A percentile compares a stretch with the other conserved stretches of the same genome.
These are phyloP conservation scores for Colletotrichum tofieldiae DNA, from an alignment of 2,329 filamentous ascomycete genomes.

Conservation along the genomic window DNA sequence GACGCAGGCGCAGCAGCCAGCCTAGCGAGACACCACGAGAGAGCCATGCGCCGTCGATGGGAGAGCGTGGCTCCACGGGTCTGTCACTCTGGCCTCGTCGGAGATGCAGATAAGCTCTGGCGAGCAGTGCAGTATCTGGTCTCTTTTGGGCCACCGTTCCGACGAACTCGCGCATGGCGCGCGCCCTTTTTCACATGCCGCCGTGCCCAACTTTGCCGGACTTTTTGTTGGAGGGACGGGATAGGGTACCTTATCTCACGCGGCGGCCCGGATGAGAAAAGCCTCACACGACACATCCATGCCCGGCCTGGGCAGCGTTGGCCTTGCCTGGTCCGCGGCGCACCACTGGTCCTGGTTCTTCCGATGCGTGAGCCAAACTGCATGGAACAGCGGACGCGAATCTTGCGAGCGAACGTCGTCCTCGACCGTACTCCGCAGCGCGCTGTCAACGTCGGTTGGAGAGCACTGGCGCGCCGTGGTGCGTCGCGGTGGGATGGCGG, in stretches of 20 bases:
- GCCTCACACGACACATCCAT: constrained; percentile 11
- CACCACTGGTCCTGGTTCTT: not conserved
- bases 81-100: not conserved
- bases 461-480: not conserved
- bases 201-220: not conserved
- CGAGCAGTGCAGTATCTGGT: constrained; percentile 19
- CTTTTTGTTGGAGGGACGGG: not conserved
- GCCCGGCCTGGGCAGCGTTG: not conserved
- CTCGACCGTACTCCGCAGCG: not conserved
- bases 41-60: not conserved
- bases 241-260: not conserved
- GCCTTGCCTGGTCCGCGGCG: not conserved
- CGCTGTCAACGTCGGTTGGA: not conserved
- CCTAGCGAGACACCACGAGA: not conserved
- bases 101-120: constrained; percentile 25
- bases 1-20: not conserved
- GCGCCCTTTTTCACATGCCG: constrained; percentile 33
- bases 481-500: constrained; percentile 15
- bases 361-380: not conserved
- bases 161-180: not conserved
- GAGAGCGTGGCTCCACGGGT: not conserved
- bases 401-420: not conserved
- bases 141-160: constrained; percentile 8
- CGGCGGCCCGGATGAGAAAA: not conserved
- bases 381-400: not conserved